Conservation (phyloP, 495 filamentous ascomycete species). For the Aspergillus olivimuriae region DNA sequence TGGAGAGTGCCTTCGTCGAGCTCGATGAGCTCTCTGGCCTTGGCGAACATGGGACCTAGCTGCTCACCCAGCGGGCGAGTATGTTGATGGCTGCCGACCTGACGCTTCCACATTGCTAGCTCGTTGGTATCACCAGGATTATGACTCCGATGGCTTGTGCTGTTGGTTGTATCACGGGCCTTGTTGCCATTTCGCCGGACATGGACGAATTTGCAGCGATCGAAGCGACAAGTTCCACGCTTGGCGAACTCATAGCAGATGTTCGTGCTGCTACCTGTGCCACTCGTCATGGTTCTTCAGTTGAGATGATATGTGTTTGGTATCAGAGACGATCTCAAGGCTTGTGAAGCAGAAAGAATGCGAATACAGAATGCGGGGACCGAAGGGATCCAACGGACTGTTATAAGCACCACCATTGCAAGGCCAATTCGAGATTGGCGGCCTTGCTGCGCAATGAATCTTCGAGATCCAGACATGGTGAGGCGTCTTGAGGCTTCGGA, state of each 20-base stretch:
- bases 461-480: constrained; percentile 2
- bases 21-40: constrained; percentile 17
- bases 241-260: constrained; percentile 12
- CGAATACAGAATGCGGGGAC: background rate
- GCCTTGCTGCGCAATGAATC: constrained; percentile 5
- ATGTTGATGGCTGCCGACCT: constrained; percentile 1
- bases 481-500: constrained; percentile 4
- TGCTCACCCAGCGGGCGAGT: constrained; percentile 5
- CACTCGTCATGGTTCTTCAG: constrained; percentile 5
- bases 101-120: constrained; percentile 9
- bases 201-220: constrained; percentile 10
- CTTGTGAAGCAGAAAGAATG: constrained; percentile 1
- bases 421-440: background rate
- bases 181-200: constrained; percentile 7
- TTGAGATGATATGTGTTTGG: constrained; percentile 3
- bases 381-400: constrained; percentile 2
- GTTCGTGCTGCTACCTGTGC: constrained; percentile 4
- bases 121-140: constrained; percentile 1
- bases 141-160: constrained; percentile 2
- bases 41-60: constrained; percentile 3
- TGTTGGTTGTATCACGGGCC: constrained; percentile 4
- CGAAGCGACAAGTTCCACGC: constrained; percentile 11
- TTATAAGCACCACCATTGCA: constrained; percentile 2
- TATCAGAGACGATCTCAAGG: constrained; percentile 4
- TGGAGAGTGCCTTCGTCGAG: constrained; percentile 18